phyloP scores from a whole-genome alignment of 176 grass and related monocot species.

The Tillandsia fasciculata region DNA sequence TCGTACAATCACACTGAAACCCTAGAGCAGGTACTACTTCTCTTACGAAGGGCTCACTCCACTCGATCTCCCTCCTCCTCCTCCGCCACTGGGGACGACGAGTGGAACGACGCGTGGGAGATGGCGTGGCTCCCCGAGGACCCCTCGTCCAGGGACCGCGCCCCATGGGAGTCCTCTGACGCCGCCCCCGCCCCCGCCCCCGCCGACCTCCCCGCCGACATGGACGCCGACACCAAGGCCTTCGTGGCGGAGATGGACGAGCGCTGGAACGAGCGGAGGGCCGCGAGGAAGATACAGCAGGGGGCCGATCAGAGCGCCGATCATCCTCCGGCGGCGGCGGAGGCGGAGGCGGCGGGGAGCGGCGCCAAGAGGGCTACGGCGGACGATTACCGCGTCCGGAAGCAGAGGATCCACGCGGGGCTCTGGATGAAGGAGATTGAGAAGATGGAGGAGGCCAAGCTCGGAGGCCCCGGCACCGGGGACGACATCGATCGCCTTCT shows the following conservation, averaged over 20 bases:
- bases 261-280: slow-evolving; percentile 40
- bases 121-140: slow-evolving; percentile 86
- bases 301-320: slow-evolving; percentile 36
- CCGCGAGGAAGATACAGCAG: slow-evolving; percentile 19
- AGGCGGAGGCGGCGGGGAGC: slow-evolving; percentile 9
- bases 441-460: slow-evolving; percentile 77
- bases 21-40: neutral
- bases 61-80: neutral
- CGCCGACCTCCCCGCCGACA: slow-evolving; percentile 29
- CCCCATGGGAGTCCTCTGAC: slow-evolving; percentile 13
- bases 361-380: slow-evolving; percentile 35
- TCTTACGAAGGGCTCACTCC: slow-evolving; percentile 9
- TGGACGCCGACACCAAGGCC: slow-evolving; percentile 75
- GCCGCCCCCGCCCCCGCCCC: neutral
- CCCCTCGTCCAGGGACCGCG: slow-evolving; percentile 18
- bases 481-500: slow-evolving; percentile 82
- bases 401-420: slow-evolving; percentile 80
- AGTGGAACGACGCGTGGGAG: slow-evolving; percentile 99
- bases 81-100: slow-evolving; percentile 42
- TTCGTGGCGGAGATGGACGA: slow-evolving; percentile 96
- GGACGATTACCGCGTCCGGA: slow-evolving; percentile 72
- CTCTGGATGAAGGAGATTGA: slow-evolving; percentile 93
- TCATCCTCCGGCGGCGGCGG: slow-evolving; percentile 18
- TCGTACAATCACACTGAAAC: slow-evolving; percentile 2
- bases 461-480: slow-evolving; percentile 41